These are phyloP conservation scores for Shiraia bambusicola DNA, from an alignment of 2,329 filamentous ascomycete genomes.

Conservation along the genomic window DNA sequence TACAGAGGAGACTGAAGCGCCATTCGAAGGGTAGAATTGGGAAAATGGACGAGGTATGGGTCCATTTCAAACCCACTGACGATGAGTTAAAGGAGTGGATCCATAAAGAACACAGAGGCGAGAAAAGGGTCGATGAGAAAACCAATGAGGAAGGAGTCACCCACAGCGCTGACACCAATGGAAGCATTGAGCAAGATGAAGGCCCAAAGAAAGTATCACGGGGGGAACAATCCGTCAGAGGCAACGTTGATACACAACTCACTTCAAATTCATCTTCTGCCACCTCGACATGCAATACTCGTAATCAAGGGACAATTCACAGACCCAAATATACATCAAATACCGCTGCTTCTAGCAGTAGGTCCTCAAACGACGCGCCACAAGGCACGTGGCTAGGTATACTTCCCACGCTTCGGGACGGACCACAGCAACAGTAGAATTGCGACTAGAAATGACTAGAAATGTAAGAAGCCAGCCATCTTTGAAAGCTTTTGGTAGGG, in stretches of 20 bases:
- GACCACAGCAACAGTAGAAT: constrained; percentile 3
- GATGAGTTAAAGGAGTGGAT: constrained; percentile 32
- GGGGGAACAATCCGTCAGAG: constrained; percentile 1
- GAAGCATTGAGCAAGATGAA: constrained; percentile 1
- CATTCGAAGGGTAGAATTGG: constrained; percentile 41
- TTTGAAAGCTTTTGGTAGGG: no score
- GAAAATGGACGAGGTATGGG: constrained; percentile 56
- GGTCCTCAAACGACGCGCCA: constrained; percentile 8
- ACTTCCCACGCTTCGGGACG: constrained; percentile 12
- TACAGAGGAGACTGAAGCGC: constrained; percentile 42
- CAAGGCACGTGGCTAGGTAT: constrained; percentile 14
- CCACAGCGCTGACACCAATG: not conserved
- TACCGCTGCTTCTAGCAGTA: constrained; percentile 2
- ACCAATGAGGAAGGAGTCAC: constrained; percentile 1
- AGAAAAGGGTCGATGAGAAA: constrained; percentile 21
- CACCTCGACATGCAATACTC: no score
- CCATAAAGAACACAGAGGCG: constrained; percentile 16
- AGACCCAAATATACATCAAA: no score
- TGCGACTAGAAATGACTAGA: no score
- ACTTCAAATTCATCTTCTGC: no score
- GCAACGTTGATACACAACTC: no score
- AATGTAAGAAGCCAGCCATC: no score
- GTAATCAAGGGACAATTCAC: no score
- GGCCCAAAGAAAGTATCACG: not conserved
- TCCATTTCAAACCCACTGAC: constrained; percentile 48